A percentile compares a stretch with the other conserved stretches of the same genome.
These are phyloP conservation scores for Phytophthora cactorum DNA, from an alignment of 352 stramenopile species.

Conservation along the genomic window DNA sequence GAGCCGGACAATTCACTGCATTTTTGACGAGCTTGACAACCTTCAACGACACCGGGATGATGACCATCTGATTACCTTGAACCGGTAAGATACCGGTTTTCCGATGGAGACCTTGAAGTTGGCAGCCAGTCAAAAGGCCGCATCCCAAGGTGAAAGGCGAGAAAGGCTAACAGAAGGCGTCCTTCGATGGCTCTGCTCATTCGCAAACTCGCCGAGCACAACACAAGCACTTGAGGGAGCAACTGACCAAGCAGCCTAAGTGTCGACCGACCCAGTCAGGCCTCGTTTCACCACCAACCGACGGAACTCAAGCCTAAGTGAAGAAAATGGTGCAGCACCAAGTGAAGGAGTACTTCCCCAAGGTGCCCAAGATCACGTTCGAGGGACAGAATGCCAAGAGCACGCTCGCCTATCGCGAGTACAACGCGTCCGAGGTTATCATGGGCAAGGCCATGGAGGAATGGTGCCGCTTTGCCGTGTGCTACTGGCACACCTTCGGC, in stretches of 20 bases:
- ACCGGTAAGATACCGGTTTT: neutral
- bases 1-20: too few species aligned
- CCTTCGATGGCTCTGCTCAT: conserved; percentile 13
- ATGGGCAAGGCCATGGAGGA: conserved; percentile 83
- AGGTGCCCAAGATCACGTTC: conserved; percentile 67
- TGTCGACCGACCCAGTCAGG: neutral
- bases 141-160: too few species aligned
- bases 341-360: conserved; percentile 60
- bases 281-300: neutral
- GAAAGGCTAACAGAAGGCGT: too few species aligned
- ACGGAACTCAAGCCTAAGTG: neutral
- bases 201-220: conserved; percentile 17
- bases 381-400: conserved; percentile 53
- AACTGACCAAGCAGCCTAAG: neutral
- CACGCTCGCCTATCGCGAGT: conserved; percentile 75
- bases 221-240: conserved; percentile 13
- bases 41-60: neutral
- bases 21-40: too few species aligned
- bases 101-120: neutral
- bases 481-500: conserved; percentile 68
- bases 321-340: conserved; percentile 37
- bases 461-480: conserved; percentile 66
- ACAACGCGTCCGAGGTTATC: conserved; percentile 80
- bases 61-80: neutral
- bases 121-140: neutral